A percentile compares a stretch with the other conserved stretches of the same genome.
Conservation (phyloP, 805 yeast species). For the Sugiyamaella floridensis region DNA sequence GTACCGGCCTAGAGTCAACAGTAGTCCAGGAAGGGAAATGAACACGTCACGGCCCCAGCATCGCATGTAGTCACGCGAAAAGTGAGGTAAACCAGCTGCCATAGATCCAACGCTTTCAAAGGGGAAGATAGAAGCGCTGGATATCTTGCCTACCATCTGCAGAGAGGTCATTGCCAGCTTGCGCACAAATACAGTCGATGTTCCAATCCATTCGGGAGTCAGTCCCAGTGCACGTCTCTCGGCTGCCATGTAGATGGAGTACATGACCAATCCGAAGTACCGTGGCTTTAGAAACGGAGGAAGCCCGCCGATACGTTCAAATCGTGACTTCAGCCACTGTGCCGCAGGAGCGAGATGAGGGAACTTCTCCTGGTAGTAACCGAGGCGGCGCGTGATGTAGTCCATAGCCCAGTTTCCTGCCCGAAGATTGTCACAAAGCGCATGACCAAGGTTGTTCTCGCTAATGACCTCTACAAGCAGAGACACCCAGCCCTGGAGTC, state of each 20-base stretch:
- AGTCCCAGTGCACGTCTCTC: conserved; percentile 56
- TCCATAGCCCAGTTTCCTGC: conserved; percentile 88
- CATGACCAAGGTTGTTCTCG: conserved; percentile 74
- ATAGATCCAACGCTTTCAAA: conserved; percentile 53
- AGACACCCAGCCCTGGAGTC: conserved; percentile 87
- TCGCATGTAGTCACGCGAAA: conserved; percentile 84
- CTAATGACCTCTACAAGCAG: conserved; percentile 56
- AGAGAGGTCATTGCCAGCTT: conserved; percentile 72
- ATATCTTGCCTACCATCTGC: conserved; percentile 75
- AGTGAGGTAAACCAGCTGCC: conserved; percentile 97
- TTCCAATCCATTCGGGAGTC: conserved; percentile 48
- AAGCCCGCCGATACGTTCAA: conserved; percentile 52
- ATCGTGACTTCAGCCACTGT: conserved; percentile 62
- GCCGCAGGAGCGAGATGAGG: conserved; percentile 49
- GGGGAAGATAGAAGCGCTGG: conserved; percentile 71
- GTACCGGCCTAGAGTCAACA: conserved; percentile 68
- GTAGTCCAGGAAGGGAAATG: conserved; percentile 74
- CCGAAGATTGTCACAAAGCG: conserved; percentile 72
- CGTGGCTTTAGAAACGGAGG: conserved; percentile 84
- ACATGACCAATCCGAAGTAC: conserved; percentile 75
- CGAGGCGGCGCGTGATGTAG: conserved; percentile 55
- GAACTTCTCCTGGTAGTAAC: conserved; percentile 42
- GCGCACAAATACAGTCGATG: conserved; percentile 68
- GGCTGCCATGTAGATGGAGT: conserved; percentile 77
- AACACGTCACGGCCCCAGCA: conserved; percentile 99